Conservation (phyloP, 805 yeast genomes). For the Wickerhamomyces mucosus region DNA sequence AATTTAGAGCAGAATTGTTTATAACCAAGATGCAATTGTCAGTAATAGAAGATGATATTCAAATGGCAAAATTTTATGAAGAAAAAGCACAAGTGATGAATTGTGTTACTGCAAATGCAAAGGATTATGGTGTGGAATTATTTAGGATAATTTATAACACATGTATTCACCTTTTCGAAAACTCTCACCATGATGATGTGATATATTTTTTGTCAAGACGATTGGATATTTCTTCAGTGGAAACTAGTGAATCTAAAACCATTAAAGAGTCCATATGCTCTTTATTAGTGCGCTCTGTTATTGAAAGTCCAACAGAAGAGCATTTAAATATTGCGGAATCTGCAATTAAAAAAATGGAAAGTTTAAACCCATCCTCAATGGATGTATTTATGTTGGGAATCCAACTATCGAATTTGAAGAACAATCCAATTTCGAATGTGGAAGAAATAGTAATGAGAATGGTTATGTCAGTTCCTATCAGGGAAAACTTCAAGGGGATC, state of each 20-base stretch:
- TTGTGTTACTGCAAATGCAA: slow-evolving; percentile 9
- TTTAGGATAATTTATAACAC: slow-evolving; percentile 27
- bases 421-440: slow-evolving; percentile 5
- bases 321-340: slow-evolving; percentile 13
- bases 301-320: slow-evolving; percentile 15
- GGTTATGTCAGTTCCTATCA: slow-evolving; percentile 22
- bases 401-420: slow-evolving; percentile 12
- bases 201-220: slow-evolving; percentile 13
- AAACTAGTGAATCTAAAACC: slow-evolving; percentile 10
- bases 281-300: slow-evolving; percentile 20
- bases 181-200: slow-evolving; percentile 4
- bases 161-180: slow-evolving; percentile 14
- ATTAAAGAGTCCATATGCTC: slow-evolving; percentile 18
- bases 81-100: slow-evolving; percentile 18
- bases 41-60: slow-evolving; percentile 22
- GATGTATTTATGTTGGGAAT: slow-evolving; percentile 24
- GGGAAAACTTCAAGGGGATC: slow-evolving; percentile 15
- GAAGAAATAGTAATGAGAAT: slow-evolving; percentile 28
- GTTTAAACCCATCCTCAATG: slow-evolving; percentile 18
- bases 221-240: slow-evolving; percentile 6
- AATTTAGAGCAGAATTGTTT: slow-evolving; percentile 20
- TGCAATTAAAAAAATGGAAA: slow-evolving; percentile 18
- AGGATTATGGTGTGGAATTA: slow-evolving; percentile 19
- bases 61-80: slow-evolving; percentile 27
- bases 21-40: slow-evolving; percentile 24